Base-by-base conservation (phyloP, 192 early-diverging fungal genomes). In the Linnemannia hyalina region DNA sequence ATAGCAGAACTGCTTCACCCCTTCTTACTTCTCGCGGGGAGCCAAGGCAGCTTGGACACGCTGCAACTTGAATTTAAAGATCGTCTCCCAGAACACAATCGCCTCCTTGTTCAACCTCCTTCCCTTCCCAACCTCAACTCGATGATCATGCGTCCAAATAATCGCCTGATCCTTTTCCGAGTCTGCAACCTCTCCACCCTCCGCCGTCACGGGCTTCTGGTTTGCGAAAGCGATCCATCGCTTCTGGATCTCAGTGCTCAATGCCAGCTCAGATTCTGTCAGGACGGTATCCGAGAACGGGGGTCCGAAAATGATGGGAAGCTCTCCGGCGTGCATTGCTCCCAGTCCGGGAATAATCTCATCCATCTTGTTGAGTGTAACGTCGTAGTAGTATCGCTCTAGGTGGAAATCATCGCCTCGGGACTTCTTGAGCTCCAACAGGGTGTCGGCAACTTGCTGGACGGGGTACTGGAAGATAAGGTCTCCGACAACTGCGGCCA, bases 211-310 rank as follows among this genome's bases (percentile, higher is more conserved):
- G 13, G 60, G 60, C 26, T 65, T 65, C 20, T 84, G 77, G 55
- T 79, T 79, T 6, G 78, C 83, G 35, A 85, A 80, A 22, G 32
- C 54, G 29, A 80, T 72, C 83, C 83, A 80, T 16, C 80, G 44
- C 44, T 73, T 68, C 22, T 80, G 83, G 70, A 80, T 80, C n/a
- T 85, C 74, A 4, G 57, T 52, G 46, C 74, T 74, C 1, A 85
- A 57, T 20, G 20, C 52, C 54, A 80, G 3, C 29, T 85, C 82
- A 32, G 41, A 16, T 10, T 38, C 18, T 3, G 41, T 68, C 42
- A 85, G 23, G 46, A 71, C 23, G 22, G 70, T 75, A 3, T 79
- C 73, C 0, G 63, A 22, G 11, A 49, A 11, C 3, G 78, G 82
- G 22, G 82, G 52, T 29, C 29, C 69, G 65, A 85, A 85, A 7